A percentile compares a stretch with the other conserved stretches of the same genome.
phyloP scores from a whole-genome alignment of 768 basidiomycete genomes.

The Termitomyces sp. region DNA sequence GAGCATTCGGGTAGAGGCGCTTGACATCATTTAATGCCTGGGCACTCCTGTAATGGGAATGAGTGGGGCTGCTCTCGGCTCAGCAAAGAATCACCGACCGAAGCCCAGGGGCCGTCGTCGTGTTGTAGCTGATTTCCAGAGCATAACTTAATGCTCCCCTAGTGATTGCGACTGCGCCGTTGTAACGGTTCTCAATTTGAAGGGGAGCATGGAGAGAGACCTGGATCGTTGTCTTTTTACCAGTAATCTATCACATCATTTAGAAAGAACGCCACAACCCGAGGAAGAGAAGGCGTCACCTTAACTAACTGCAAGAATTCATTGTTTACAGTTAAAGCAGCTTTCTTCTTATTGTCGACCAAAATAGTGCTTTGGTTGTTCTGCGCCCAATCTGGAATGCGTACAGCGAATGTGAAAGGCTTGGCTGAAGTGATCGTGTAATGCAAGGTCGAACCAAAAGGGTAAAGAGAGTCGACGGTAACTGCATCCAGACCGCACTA shows the following conservation, averaged over 20 bases:
- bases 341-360: conserved; percentile 26
- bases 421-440: conserved; percentile 24
- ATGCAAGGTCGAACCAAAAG: conserved; percentile 33
- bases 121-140: conserved; percentile 34
- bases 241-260: conserved; percentile 15
- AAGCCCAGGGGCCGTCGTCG: conserved; percentile 31
- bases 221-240: conserved; percentile 29
- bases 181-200: conserved; percentile 32
- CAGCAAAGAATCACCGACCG: conserved; percentile 20
- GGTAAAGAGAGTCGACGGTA: conserved; percentile 37
- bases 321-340: conserved; percentile 24
- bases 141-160: conserved; percentile 39
- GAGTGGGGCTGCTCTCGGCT: not conserved
- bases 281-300: conserved; percentile 15
- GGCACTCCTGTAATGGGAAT: conserved; percentile 27
- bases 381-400: conserved; percentile 39
- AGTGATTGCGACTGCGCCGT: conserved; percentile 25
- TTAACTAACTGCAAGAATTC: conserved; percentile 33
- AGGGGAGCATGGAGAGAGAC: conserved; percentile 33
- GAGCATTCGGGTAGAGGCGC: conserved; percentile 35
- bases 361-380: conserved; percentile 32
- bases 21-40: conserved; percentile 36
- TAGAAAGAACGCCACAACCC: not conserved
- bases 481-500: conserved; percentile 21
- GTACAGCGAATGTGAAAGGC: conserved; percentile 36